Evolutionary conservation across 2,329 filamentous ascomycete genomes (phyloP).

Genomic region (Metarhizium anisopliae): DNA sequence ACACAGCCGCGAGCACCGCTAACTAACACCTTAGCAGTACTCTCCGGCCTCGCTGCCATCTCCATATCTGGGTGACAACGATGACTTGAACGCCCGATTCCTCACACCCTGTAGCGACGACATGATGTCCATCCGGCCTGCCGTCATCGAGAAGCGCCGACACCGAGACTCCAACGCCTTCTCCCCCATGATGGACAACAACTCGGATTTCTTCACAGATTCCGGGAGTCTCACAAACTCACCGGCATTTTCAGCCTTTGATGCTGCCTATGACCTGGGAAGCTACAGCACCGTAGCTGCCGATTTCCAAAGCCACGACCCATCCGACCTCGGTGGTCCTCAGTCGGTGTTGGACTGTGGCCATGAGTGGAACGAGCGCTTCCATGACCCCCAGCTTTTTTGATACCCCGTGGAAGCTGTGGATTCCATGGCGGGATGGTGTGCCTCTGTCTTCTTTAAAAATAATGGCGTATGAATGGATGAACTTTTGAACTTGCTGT

Average conservation of each 20-base stretch:
- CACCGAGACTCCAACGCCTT: constrained; percentile 5
- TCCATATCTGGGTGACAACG: constrained; percentile 26
- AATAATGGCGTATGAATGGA: constrained; percentile 5
- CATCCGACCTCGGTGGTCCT: constrained; percentile 15
- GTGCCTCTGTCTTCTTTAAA: constrained; percentile 2
- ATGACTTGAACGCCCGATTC: constrained; percentile 31
- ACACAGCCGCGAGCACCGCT: constrained; percentile 12
- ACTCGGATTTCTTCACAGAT: constrained; percentile 19
- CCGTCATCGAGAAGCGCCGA: constrained; percentile 17
- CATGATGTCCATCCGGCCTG: constrained; percentile 21
- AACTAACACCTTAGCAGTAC: constrained; percentile 23
- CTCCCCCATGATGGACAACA: constrained; percentile 11
- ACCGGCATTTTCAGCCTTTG: constrained; percentile 30
- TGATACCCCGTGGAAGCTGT: constrained; percentile 17
- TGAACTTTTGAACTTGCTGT: constrained; percentile 7
- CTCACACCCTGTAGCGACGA: constrained; percentile 49
- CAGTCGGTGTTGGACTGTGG: constrained; percentile 17
- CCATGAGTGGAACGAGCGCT: constrained; percentile 21
- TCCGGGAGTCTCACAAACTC: constrained; percentile 20
- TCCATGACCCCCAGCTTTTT: constrained; percentile 20
- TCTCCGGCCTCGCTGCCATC: constrained; percentile 28
- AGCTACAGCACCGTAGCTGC: constrained; percentile 22
- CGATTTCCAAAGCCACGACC: constrained; percentile 18
- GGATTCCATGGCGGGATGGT: neutral
- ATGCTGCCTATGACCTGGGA: constrained; percentile 30